phyloP scores from a whole-genome alignment of 768 basidiomycete species.

The Saitozyma sp. region DNA sequence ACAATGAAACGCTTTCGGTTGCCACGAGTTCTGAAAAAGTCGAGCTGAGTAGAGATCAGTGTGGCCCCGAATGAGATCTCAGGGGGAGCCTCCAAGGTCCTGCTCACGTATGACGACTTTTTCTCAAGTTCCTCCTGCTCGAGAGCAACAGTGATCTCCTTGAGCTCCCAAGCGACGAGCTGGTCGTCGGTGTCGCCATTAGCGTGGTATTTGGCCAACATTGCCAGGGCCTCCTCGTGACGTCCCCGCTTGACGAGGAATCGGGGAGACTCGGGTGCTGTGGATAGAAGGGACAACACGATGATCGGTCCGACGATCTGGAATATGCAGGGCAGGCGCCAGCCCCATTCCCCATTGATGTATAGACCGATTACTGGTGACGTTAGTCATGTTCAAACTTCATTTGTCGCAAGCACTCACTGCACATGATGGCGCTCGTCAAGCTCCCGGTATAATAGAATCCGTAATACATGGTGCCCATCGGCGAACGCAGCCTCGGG shows the following conservation, averaged over 20 bases:
- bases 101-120: constrained; percentile 39
- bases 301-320: constrained; percentile 28
- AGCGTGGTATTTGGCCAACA: constrained; percentile 81
- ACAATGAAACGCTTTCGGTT: constrained; percentile 13
- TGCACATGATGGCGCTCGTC: constrained; percentile 11
- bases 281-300: constrained; percentile 61
- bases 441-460: constrained; percentile 4
- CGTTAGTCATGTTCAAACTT: not conserved
- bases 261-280: constrained; percentile 60
- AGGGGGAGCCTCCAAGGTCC: constrained; percentile 51
- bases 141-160: constrained; percentile 69
- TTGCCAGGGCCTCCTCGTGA: constrained; percentile 45
- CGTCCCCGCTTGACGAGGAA: constrained; percentile 29
- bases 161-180: constrained; percentile 27
- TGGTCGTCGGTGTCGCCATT: no score
- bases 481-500: constrained; percentile 24
- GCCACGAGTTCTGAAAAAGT: constrained; percentile 7
- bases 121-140: constrained; percentile 39
- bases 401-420: constrained; percentile 1
- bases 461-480: constrained; percentile 22
- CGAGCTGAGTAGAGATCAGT: constrained; percentile 10
- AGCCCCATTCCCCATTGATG: constrained; percentile 54
- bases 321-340: constrained; percentile 58
- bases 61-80: no score
- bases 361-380: constrained; percentile 7